Percentiles rank a stretch among this genome's conserved stretches.
phyloP scores from a whole-genome alignment of 306 rosid species.

The Heteromeles arbutifolia region DNA sequence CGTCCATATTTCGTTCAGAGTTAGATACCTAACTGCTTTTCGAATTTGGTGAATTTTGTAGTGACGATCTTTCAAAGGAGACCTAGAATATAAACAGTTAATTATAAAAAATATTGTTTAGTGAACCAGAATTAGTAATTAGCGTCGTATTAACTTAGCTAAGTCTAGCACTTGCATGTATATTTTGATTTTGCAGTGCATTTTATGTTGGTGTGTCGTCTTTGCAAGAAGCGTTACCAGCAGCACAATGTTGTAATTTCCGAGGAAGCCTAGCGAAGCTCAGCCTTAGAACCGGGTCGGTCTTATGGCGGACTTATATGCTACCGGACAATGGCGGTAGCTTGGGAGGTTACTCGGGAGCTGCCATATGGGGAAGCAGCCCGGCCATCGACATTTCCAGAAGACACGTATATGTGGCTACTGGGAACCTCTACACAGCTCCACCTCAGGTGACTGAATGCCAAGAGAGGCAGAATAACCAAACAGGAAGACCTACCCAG shows the following conservation, averaged over 20 bases:
- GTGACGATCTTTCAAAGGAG: too few relatives aligned
- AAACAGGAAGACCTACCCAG: conserved; percentile 16
- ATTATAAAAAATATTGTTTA: too few relatives aligned
- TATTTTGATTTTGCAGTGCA: background rate
- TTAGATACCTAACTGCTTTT: too few relatives aligned
- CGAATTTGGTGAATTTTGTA: too few relatives aligned
- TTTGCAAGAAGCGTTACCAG: conserved; percentile 26
- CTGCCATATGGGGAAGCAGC: conserved; percentile 47
- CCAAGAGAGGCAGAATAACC: conserved; percentile 30
- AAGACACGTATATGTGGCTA: conserved; percentile 31
- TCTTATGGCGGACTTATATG: conserved; percentile 29
- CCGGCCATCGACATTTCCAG: conserved; percentile 30
- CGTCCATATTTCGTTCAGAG: too few relatives aligned
- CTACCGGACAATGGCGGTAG: conserved; percentile 27
- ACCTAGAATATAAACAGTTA: too few relatives aligned
- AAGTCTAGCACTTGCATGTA: background rate
- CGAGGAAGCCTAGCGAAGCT: conserved; percentile 32
- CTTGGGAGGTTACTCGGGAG: conserved; percentile 29
- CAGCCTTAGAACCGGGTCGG: conserved; percentile 12
- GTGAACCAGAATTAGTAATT: too few relatives aligned
- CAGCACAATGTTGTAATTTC: conserved; percentile 33
- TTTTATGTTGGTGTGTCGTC: conserved; percentile 39
- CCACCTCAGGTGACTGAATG: conserved; percentile 27
- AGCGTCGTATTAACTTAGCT: too few relatives aligned
- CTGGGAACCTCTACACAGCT: conserved; percentile 39